Evolutionary conservation across 345 rosid genomes (phyloP).

Genomic region (Linum usitatissimum): DNA sequence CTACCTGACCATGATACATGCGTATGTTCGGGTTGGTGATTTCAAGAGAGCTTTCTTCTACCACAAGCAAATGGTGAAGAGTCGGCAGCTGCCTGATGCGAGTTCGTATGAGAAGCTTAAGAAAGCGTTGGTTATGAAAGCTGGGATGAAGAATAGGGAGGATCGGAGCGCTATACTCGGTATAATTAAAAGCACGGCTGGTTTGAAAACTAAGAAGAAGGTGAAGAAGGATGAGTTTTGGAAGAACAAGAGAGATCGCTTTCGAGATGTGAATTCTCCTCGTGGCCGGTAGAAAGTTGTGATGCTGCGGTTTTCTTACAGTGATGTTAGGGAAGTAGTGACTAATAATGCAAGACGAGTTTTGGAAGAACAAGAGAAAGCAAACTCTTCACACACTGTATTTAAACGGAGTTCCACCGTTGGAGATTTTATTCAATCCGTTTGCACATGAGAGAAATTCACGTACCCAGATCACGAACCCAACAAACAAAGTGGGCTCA

Average conservation of each 20-base stretch:
- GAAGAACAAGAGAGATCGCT: constrained; percentile 48
- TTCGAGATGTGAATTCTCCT: too few relatives aligned
- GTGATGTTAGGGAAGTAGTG: too few relatives aligned
- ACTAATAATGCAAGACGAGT: constrained; percentile 37
- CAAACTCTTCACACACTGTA: neutral
- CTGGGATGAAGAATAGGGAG: constrained; percentile 48
- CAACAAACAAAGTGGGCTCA: too few relatives aligned
- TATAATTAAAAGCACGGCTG: constrained; percentile 61
- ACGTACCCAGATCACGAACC: too few relatives aligned
- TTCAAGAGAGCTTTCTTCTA: constrained; percentile 82
- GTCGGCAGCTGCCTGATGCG: constrained; percentile 61
- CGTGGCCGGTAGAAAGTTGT: too few relatives aligned
- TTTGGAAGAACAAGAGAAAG: constrained; percentile 44
- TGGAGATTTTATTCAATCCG: too few relatives aligned
- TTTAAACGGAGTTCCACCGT: too few relatives aligned
- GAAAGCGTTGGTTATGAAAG: constrained; percentile 62
- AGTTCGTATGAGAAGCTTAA: constrained; percentile 73
- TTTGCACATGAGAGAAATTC: too few relatives aligned
- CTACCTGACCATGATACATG: constrained; percentile 77
- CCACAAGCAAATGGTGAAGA: constrained; percentile 84
- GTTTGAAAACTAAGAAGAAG: constrained; percentile 45
- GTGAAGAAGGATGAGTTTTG: constrained; percentile 88
- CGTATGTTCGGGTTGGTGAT: constrained; percentile 72
- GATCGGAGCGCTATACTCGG: constrained; percentile 78
- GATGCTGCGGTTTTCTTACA: too few relatives aligned